Evolutionary conservation across 2,329 filamentous ascomycete genomes (phyloP), one percentile per base, ranked within the genome.

Genomic region (Dryadomyces quercus-mongolicae): DNA sequence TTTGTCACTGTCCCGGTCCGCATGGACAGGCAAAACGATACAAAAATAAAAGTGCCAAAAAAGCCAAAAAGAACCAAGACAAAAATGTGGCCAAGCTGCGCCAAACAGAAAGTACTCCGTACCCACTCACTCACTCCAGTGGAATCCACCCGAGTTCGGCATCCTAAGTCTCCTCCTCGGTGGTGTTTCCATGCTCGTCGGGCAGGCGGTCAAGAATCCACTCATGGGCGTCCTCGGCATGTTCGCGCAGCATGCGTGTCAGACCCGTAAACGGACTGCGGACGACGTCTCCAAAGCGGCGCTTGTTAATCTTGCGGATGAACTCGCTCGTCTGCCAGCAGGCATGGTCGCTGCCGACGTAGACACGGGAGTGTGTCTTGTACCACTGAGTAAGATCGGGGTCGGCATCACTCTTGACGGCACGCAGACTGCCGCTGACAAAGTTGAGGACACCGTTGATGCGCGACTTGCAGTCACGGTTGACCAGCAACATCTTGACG

Each of bases 371-470:
- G 67, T 89, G 84, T 60, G 82, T 75, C 64, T 85, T 86, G 69
- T 95, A 97, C 92, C 92, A 97, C 22, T 75, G 74, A 1, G 82
- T 85, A 1, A 91, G 74, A 57, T 77, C 74, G n/a, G 79, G 75
- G 56, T 94, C 86, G 31, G 82, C 79, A 59, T 93, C 90, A 38
- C 88, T 87, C 63, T 83, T 85, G 61, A 95, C 81, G 1, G 88
- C 84, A 13, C 88, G 82, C 18, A 96, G 75, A 34, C 80, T 81
- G 54, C 87, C 85, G 22, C 83, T 82, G 18, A 95, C 85, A 64
- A 95, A 95, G 58, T 86, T 89, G 60, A 96, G 75, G 15, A 94
- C 77, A 36, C 84, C 85, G 1, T 81, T 74, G 50, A 95, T 76
- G 47, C 78, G 78, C 8, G 79, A 72, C 62, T 86, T 86, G 62